phyloP scores from a whole-genome alignment of 805 yeast genomes.

The Saturnispora bothae region DNA sequence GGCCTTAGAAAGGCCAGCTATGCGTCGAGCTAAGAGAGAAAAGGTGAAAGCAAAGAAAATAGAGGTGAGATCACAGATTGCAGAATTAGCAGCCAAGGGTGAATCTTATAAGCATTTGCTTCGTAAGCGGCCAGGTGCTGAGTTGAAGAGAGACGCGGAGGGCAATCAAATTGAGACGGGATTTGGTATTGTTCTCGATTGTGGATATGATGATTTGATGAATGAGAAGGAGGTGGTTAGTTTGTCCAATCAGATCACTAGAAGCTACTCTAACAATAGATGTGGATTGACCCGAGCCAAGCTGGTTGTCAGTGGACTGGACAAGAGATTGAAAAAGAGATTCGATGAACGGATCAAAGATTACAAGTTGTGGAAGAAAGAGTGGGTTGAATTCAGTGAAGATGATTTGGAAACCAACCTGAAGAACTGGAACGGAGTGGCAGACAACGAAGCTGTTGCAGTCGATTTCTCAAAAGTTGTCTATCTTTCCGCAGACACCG shows the following conservation, averaged over 20 bases:
- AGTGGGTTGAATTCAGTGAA: constrained; percentile 40
- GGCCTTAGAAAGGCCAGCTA: constrained; percentile 57
- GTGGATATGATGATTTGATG: constrained; percentile 89
- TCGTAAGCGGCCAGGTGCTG: constrained; percentile 21
- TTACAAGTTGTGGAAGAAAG: constrained; percentile 52
- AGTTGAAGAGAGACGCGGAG: constrained; percentile 16
- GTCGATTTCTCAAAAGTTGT: constrained; percentile 32
- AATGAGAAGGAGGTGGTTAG: constrained; percentile 59
- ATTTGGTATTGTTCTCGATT: constrained; percentile 62
- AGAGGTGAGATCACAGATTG: constrained; percentile 23
- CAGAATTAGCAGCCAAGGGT: constrained; percentile 29
- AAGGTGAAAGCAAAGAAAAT: constrained; percentile 37
- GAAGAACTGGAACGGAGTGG: constrained; percentile 34
- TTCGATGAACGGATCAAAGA: constrained; percentile 55
- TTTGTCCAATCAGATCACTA: constrained; percentile 66
- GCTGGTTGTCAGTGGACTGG: constrained; percentile 53
- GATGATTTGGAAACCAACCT: constrained; percentile 25
- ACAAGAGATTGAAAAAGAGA: constrained; percentile 52
- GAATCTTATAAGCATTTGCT: constrained; percentile 28
- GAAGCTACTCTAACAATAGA: constrained; percentile 73
- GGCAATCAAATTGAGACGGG: constrained; percentile 41
- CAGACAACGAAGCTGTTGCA: constrained; percentile 9
- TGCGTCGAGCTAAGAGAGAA: constrained; percentile 40
- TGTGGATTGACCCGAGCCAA: constrained; percentile 28
- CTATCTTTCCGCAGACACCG: constrained; percentile 83